These are phyloP conservation scores for Paecilomyces sp. DNA, from an alignment of 2,329 filamentous ascomycete genomes.

Conservation along the genomic window DNA sequence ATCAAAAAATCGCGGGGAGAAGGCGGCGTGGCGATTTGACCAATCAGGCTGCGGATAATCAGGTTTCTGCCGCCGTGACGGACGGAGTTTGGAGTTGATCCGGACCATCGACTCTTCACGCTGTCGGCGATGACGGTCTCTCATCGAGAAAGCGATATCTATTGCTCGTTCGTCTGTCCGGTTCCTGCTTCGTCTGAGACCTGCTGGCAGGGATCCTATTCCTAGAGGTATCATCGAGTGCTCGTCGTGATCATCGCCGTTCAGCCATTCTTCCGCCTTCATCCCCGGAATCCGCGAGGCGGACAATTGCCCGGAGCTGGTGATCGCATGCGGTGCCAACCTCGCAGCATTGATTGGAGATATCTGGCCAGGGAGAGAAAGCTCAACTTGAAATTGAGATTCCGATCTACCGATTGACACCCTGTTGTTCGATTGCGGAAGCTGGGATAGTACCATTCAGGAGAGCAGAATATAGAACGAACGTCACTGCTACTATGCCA, in stretches of 20 bases:
- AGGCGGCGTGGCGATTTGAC: conserved; percentile 4
- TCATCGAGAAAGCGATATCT: not conserved
- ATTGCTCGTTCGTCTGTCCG: not conserved
- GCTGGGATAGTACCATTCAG: not conserved
- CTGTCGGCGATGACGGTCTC: not conserved
- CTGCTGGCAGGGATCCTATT: not conserved
- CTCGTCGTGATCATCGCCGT: not conserved
- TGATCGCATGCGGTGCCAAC: not conserved
- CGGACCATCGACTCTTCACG: not conserved
- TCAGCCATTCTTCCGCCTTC: not conserved
- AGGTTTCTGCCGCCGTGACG: not conserved
- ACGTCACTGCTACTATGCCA: conserved; percentile 24
- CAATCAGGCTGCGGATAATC: conserved; percentile 2
- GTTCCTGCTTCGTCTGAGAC: not conserved
- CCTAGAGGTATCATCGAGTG: not conserved
- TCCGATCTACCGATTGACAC: not conserved
- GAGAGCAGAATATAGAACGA: not conserved
- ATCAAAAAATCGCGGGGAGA: not conserved
- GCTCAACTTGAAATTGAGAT: not conserved
- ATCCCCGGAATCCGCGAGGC: not conserved
- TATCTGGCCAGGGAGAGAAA: not conserved
- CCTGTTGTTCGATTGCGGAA: not conserved
- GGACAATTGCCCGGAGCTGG: not conserved
- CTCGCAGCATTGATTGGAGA: not conserved
- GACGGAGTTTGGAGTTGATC: not conserved